These are phyloP conservation scores for Uronychia setigera DNA, from an alignment of 73 alveolate species.

Conservation along the genomic window DNA sequence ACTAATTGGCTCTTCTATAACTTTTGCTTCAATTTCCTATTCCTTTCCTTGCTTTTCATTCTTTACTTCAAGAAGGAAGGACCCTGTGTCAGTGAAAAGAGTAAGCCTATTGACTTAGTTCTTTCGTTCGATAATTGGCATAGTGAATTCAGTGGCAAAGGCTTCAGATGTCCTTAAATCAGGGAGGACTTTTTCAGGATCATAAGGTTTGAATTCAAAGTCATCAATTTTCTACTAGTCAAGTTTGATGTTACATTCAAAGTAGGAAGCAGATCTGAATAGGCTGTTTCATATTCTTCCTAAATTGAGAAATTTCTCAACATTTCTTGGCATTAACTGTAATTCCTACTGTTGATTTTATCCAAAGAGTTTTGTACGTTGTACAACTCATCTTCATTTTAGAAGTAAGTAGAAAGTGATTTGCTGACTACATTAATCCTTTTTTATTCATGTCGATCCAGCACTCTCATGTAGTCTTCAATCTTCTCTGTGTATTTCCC, in stretches of 20 bases:
- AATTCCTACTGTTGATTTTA: not conserved
- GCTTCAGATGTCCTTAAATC: too few relatives aligned
- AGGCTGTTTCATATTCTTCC: not conserved
- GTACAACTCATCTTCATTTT: not conserved
- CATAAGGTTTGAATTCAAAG: not conserved
- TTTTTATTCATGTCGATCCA: not conserved
- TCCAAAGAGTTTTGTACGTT: not conserved
- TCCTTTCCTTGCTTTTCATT: too few relatives aligned
- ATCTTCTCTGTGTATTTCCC: not conserved
- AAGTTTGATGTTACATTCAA: not conserved
- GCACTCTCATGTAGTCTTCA: not conserved
- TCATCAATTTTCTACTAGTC: not conserved
- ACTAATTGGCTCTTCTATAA: not conserved
- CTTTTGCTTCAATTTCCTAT: too few relatives aligned
- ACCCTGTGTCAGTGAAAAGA: not conserved
- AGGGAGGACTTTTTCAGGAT: not conserved
- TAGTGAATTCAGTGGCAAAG: not conserved
- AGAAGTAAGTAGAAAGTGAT: not conserved
- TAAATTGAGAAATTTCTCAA: not conserved
- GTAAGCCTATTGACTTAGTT: not conserved
- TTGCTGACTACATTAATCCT: not conserved
- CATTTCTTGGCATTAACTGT: not conserved
- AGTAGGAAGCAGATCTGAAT: not conserved
- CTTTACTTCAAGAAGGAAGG: not conserved
- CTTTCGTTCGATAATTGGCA: not conserved